Percentiles rank a stretch among this genome's conserved stretches.
Conservation (phyloP, 495 filamentous ascomycete genomes). For the Aspergillus leporis region DNA sequence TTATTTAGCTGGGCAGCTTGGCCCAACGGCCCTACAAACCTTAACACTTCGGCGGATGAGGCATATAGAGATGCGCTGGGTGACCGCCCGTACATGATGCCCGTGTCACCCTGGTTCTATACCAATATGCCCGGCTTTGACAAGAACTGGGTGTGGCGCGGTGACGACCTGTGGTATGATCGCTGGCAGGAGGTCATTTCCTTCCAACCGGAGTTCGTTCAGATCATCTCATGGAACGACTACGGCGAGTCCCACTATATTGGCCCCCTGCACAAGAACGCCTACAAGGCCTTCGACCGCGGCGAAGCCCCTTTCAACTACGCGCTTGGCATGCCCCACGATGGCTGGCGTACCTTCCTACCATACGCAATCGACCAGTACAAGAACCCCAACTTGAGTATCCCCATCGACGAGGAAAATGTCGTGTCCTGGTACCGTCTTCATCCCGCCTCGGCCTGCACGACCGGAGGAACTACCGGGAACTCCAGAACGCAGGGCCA, state of each 20-base stretch:
- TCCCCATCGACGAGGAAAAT: slow-evolving; percentile 38
- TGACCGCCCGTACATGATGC: slow-evolving; percentile 73
- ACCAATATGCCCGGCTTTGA: slow-evolving; percentile 61
- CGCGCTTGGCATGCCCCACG: slow-evolving; percentile 48
- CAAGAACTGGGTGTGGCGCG: slow-evolving; percentile 70
- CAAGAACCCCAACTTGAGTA: slow-evolving; percentile 46
- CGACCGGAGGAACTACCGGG: slow-evolving; percentile 32
- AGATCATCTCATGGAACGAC: slow-evolving; percentile 62
- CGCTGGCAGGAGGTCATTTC: slow-evolving; percentile 66
- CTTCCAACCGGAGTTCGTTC: slow-evolving; percentile 60
- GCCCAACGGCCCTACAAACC: slow-evolving; percentile 56
- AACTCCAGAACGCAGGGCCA: slow-evolving; percentile 30
- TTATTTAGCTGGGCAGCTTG: slow-evolving; percentile 70
- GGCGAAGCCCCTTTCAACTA: slow-evolving; percentile 50
- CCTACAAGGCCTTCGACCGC: slow-evolving; percentile 38
- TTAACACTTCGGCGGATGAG: slow-evolving; percentile 56
- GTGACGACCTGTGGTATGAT: slow-evolving; percentile 66
- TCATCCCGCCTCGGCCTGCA: slow-evolving; percentile 27
- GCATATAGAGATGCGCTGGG: slow-evolving; percentile 46
- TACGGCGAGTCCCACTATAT: slow-evolving; percentile 72
- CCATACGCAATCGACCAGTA: slow-evolving; percentile 62
- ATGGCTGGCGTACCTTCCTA: slow-evolving; percentile 51
- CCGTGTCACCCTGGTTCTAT: slow-evolving; percentile 72
- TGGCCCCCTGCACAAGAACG: slow-evolving; percentile 42
- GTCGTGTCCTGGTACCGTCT: slow-evolving; percentile 64